A percentile compares a stretch with the other conserved stretches of the same genome.
Conservation (phyloP, 2,329 filamentous ascomycete species). For the Macrophomina phaseolina region DNA sequence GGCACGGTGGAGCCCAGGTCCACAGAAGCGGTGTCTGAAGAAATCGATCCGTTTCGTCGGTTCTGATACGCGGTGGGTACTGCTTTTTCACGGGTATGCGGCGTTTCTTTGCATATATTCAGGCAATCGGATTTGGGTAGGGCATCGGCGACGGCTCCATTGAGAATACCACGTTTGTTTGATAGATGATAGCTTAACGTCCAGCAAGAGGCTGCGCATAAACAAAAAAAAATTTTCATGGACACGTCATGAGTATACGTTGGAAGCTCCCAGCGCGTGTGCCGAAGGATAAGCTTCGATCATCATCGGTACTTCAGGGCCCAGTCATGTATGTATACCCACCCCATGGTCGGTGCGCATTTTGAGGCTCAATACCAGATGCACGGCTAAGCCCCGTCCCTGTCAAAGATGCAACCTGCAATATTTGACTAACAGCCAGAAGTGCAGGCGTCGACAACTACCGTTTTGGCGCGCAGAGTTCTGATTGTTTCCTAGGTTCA, state of each 20-base stretch:
- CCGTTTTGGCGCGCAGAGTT: neutral
- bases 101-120: neutral
- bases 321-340: neutral
- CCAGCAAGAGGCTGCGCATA: neutral
- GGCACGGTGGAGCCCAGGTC: constrained; percentile 76
- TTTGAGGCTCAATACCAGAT: neutral
- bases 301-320: constrained; percentile 13
- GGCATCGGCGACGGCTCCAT: constrained; percentile 4
- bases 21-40: constrained; percentile 71
- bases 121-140: constrained; percentile 2
- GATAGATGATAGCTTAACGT: constrained; percentile 15
- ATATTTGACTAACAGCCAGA: neutral
- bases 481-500: too few relatives aligned
- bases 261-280: neutral
- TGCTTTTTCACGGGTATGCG: neutral
- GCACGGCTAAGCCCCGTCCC: neutral
- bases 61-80: neutral
- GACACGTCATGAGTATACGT: constrained; percentile 14
- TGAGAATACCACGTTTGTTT: constrained; percentile 24
- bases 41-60: neutral
- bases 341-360: neutral
- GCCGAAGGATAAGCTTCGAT: constrained; percentile 24
- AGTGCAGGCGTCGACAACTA: neutral
- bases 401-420: neutral
- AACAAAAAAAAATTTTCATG: constrained; percentile 11